Conservation (phyloP, 306 rosid genomes). For the Quercus aquifolioides region DNA sequence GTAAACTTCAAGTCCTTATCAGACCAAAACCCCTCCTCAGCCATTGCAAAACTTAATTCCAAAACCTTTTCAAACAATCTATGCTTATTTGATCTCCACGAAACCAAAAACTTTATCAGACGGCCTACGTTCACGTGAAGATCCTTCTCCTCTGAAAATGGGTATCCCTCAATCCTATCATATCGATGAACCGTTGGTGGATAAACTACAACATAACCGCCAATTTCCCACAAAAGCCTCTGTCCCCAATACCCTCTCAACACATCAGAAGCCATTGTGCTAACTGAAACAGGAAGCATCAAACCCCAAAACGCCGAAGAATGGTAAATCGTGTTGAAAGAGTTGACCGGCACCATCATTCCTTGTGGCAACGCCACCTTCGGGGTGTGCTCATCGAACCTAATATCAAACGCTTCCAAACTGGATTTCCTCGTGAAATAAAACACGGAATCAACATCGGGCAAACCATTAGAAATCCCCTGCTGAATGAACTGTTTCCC, state of each 20-base stretch:
- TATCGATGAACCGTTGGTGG: conserved; percentile 89
- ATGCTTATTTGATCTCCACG: conserved; percentile 83
- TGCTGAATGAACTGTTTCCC: conserved; percentile 97
- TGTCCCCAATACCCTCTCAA: conserved; percentile 99
- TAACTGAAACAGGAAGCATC: conserved; percentile 97
- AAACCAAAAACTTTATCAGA: conserved; percentile 59
- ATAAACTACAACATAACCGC: conserved; percentile 82
- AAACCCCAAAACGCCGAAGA: conserved; percentile 92
- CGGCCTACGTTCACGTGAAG: conserved; percentile 95
- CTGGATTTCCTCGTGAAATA: conserved; percentile 86
- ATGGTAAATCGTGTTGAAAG: conserved; percentile 87
- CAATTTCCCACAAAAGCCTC: conserved; percentile 96
- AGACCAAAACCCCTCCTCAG: conserved; percentile 93
- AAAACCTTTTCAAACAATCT: conserved; percentile 76
- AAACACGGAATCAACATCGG: conserved; percentile 95
- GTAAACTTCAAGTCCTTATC: conserved; percentile 86
- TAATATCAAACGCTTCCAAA: conserved; percentile 74
- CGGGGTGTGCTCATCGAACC: conserved; percentile 78
- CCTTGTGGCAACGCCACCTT: conserved; percentile 97
- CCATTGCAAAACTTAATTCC: conserved; percentile 84
- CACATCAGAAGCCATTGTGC: conserved; percentile 94
- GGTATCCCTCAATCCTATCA: conserved; percentile 79
- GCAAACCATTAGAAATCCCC: conserved; percentile 88
- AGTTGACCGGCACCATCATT: conserved; percentile 81
- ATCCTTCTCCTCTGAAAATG: conserved; percentile 94